A percentile compares a stretch with the other conserved stretches of the same genome.
These are phyloP conservation scores for Nicotiana otophora DNA, from an alignment of 257 asterid species.

Conservation along the genomic window DNA sequence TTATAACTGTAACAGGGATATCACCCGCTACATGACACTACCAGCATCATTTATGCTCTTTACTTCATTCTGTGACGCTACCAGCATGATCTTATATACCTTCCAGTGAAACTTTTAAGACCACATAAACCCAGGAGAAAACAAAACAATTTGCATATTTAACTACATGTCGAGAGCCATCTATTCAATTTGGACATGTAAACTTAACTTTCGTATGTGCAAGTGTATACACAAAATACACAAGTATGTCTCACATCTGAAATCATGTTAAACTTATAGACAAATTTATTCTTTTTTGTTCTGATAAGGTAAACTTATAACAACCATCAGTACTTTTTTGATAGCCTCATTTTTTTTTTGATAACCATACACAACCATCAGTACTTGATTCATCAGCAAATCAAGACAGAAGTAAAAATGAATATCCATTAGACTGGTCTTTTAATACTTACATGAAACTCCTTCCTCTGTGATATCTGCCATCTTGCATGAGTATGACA, in stretches of 20 bases:
- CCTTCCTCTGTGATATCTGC: constrained; percentile 98
- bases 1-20: neutral
- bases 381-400: neutral
- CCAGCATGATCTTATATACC: neutral
- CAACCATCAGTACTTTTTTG: neutral
- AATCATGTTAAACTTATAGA: neutral
- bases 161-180: neutral
- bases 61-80: neutral
- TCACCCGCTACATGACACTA: neutral
- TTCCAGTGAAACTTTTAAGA: neutral
- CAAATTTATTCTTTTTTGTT: neutral
- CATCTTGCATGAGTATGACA: constrained; percentile 97
- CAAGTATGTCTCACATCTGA: neutral
- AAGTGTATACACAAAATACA: neutral
- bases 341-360: no score
- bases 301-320: neutral
- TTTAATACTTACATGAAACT: constrained; percentile 94
- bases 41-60: neutral
- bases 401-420: neutral
- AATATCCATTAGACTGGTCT: constrained; percentile 38
- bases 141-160: neutral
- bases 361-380: no score
- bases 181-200: neutral
- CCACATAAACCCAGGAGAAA: neutral
- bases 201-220: neutral